A percentile compares a stretch with the other conserved stretches of the same genome.
phyloP scores from a whole-genome alignment of 1,139 yeast genomes.

The Pneumocystis jirovecii region DNA sequence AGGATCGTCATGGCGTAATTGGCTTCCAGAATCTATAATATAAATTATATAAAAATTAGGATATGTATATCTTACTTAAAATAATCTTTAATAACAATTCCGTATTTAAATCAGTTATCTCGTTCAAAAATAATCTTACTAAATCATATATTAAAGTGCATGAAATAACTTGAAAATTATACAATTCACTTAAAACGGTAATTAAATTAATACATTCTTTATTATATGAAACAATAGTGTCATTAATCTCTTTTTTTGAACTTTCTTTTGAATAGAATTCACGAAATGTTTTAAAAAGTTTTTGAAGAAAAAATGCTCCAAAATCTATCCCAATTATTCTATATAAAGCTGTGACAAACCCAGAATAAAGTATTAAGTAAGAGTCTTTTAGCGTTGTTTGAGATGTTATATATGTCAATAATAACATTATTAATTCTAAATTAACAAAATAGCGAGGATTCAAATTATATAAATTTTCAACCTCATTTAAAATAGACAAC shows the following conservation, averaged over 20 bases:
- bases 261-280: conserved; percentile 8
- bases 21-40: conserved; percentile 46
- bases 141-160: conserved; percentile 66
- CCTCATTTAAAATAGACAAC: conserved; percentile 49
- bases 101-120: conserved; percentile 56
- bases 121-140: conserved; percentile 39
- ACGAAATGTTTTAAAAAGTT: conserved; percentile 53
- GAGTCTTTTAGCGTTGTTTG: conserved; percentile 58
- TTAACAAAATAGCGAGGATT: conserved; percentile 68
- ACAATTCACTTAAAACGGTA: conserved; percentile 62
- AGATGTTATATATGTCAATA: conserved; percentile 51
- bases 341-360: conserved; percentile 60
- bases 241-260: conserved; percentile 10
- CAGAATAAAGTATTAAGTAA: conserved; percentile 67
- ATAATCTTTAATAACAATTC: conserved; percentile 62
- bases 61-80: conserved; percentile 25
- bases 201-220: conserved; percentile 57
- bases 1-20: conserved; percentile 83
- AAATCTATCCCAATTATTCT: conserved; percentile 69
- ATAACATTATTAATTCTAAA: conserved; percentile 45
- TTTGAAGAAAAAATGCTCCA: conserved; percentile 77
- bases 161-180: conserved; percentile 60
- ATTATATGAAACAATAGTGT: conserved; percentile 22
- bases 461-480: conserved; percentile 45
- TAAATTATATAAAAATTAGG: neutral